Evolutionary conservation across 495 filamentous ascomycete species (phyloP).

Genomic region (Hyaloscypha bicolor): DNA sequence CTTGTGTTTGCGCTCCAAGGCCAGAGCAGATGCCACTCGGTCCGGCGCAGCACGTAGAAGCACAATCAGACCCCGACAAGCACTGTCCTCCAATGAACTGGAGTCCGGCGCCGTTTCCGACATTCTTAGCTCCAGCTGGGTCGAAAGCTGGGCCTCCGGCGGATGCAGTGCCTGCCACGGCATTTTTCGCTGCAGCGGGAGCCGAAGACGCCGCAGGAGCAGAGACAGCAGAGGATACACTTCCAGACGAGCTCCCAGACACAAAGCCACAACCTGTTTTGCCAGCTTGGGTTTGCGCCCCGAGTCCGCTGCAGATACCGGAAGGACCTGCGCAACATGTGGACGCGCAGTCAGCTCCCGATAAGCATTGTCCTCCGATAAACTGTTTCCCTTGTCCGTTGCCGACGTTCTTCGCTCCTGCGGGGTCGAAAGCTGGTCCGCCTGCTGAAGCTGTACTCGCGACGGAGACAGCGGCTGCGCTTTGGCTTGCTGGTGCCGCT

Average conservation of each 20-base stretch:
- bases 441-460: constrained; percentile 2
- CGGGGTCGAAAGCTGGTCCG: constrained; percentile 31
- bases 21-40: constrained; percentile 38
- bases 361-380: constrained; percentile 39
- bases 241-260: neutral
- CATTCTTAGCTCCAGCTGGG: constrained; percentile 39
- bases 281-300: constrained; percentile 43
- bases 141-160: constrained; percentile 28
- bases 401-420: constrained; percentile 40
- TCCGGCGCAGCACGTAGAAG: constrained; percentile 38
- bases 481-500: neutral
- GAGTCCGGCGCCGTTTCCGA: constrained; percentile 37
- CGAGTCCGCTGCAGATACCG: constrained; percentile 38
- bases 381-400: constrained; percentile 38
- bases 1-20: constrained; percentile 40
- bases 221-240: neutral
- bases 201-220: neutral
- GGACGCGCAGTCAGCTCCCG: constrained; percentile 36
- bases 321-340: constrained; percentile 37
- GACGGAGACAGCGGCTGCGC: neutral
- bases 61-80: constrained; percentile 38
- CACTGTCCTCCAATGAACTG: constrained; percentile 45
- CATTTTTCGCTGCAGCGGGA: neutral
- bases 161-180: neutral
- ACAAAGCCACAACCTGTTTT: constrained; percentile 52